Base-by-base conservation (phyloP, 2,329 filamentous ascomycete genomes). In the Fusarium heterosporum region DNA sequence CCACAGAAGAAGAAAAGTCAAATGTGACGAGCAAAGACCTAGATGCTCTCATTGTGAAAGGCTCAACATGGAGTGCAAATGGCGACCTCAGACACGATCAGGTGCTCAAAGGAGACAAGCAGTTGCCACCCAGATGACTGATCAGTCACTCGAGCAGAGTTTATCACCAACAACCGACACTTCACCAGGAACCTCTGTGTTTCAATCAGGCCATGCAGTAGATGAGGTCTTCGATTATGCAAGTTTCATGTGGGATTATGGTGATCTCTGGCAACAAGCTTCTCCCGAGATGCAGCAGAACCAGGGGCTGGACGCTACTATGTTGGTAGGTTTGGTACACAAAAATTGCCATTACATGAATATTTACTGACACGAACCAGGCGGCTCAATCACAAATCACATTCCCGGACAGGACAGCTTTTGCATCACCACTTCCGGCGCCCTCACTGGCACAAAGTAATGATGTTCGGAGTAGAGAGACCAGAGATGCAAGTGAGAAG, bases 1-100 rank as follows among this genome's bases (percentile, higher is more conserved):
- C 7, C 7, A 2, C 61, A 83, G 80, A 61, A 79, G 81, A 46
- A 76, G 82, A 42, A 85, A 84, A 69, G 83, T 84, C 46, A 78
- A 82, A 56, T 85, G 83, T 61, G 82, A 85, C 57, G 84, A 86
- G 72, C 78, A 80, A 56, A 76, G 81, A 22, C 83, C 83, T 12
- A 74, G 80, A 41, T 85, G 84, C 65, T 82, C 78, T 39, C 83
- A 85, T 68, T 85, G 83, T 72, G 81, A 83, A 68, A 78, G 84
- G 32, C 74, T 85, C 13, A 84, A 84, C 61, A 75, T 85, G 46
- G 80, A 85, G 55, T 85, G 83, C 74, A 81, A 79, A 61, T 85
- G 84, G 84, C 78, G 78, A 38, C 72, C 78, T 30, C 69, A 78
- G 61, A 71, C 75, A 47, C 64, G 73, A 34, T 64, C 70, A 54